Percentiles rank a stretch among this genome's conserved stretches.
Conservation (phyloP, 345 rosid genomes). For the Eucalyptus sideroxylon region DNA sequence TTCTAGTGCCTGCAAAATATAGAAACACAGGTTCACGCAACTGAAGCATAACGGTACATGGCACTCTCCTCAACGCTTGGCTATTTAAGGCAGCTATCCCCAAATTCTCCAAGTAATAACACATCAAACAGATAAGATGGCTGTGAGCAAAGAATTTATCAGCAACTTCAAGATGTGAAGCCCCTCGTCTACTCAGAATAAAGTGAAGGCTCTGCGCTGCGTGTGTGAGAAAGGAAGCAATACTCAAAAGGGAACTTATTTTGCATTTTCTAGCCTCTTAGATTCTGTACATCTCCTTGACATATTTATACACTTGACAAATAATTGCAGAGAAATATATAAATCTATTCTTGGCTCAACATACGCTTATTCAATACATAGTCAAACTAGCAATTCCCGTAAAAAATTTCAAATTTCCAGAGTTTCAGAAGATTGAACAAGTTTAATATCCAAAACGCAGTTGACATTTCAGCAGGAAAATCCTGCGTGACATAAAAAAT, state of each 20-base stretch:
- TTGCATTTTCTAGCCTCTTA: background rate
- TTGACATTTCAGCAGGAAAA: background rate
- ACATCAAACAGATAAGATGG: background rate
- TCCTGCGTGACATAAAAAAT: background rate
- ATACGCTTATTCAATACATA: background rate
- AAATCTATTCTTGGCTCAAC: background rate
- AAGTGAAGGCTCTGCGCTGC: background rate
- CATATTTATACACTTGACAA: background rate
- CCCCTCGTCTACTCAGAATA: background rate
- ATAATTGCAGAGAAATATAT: background rate
- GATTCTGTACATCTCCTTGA: background rate
- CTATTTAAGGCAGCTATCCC: background rate
- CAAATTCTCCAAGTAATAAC: background rate
- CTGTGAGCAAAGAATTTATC: background rate
- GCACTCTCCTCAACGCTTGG: background rate
- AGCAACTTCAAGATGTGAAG: background rate
- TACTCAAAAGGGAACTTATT: background rate
- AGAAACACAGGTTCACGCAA: background rate
- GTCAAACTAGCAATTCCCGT: background rate
- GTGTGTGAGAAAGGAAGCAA: background rate
- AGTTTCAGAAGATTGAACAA: background rate
- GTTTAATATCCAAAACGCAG: background rate
- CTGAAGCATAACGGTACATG: background rate
- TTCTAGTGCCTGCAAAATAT: conserved; percentile 58
- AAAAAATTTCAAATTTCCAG: background rate